Conservation (phyloP, 2,329 filamentous ascomycete species). For the Immersiporthe knoxdaviesiana region DNA sequence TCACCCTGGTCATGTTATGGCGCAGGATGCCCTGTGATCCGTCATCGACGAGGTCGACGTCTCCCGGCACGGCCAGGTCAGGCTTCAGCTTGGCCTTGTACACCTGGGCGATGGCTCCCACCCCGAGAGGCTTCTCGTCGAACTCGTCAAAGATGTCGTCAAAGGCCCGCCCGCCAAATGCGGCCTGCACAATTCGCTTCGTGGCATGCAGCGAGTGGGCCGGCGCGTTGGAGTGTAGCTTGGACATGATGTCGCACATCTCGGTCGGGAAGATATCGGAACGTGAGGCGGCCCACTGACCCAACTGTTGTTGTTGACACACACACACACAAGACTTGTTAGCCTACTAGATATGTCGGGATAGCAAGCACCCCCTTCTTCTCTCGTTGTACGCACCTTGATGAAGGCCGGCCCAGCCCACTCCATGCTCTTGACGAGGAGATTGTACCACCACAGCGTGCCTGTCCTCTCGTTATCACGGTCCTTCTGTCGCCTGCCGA, state of each 20-base stretch:
- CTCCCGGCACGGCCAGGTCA: conserved; percentile 68
- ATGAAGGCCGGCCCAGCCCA: conserved; percentile 93
- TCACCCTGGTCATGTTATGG: conserved; percentile 73
- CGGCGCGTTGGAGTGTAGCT: conserved; percentile 90
- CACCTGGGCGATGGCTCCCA: conserved; percentile 95
- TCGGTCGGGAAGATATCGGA: conserved; percentile 95
- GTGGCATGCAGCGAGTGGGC: conserved; percentile 85
- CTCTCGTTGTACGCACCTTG: conserved; percentile 62
- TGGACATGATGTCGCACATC: conserved; percentile 92
- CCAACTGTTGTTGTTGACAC: conserved; percentile 60
- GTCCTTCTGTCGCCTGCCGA: conserved; percentile 66
- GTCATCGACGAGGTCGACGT: conserved; percentile 55
- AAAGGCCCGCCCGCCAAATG: conserved; percentile 79
- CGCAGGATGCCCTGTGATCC: conserved; percentile 49
- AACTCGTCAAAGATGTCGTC: conserved; percentile 97
- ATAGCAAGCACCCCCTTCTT: neutral
- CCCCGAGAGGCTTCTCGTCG: conserved; percentile 83
- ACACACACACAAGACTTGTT: neutral
- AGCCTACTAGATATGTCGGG: neutral
- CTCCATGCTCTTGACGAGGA: conserved; percentile 89
- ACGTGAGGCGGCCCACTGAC: conserved; percentile 96
- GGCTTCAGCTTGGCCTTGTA: conserved; percentile 93
- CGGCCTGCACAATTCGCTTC: conserved; percentile 75
- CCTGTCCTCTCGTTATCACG: conserved; percentile 77
- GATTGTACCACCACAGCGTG: conserved; percentile 92